Evolutionary conservation across 192 early-diverging fungal genomes (phyloP).

Genomic region (Coemansia sp.): DNA sequence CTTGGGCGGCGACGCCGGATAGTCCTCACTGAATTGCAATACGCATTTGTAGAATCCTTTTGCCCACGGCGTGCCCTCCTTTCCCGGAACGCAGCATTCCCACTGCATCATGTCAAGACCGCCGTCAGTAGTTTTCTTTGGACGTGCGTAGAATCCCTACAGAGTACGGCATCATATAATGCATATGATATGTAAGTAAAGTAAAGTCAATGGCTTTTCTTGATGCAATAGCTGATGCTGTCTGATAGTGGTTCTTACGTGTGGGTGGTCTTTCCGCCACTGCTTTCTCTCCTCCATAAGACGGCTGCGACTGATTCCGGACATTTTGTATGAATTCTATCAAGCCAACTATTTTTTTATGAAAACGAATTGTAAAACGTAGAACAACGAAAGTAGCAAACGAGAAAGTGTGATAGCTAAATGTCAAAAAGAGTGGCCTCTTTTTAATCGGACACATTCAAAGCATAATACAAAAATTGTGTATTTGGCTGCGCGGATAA

Average conservation of each 20-base stretch:
- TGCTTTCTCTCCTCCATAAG: conserved; percentile 95
- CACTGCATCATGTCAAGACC: conserved; percentile 84
- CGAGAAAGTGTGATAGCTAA: no score
- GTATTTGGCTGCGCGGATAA: no score
- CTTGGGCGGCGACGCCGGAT: conserved; percentile 85
- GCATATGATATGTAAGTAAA: not conserved
- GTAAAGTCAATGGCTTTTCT: no score
- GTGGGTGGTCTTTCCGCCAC: conserved; percentile 95
- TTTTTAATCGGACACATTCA: no score
- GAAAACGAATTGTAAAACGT: not conserved
- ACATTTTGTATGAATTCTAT: conserved; percentile 29
- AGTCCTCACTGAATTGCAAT: conserved; percentile 85
- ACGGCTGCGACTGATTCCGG: conserved; percentile 72
- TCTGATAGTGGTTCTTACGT: conserved; percentile 8
- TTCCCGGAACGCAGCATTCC: conserved; percentile 77
- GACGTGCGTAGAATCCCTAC: conserved; percentile 88
- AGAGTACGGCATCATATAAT: not conserved
- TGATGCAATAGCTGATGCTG: no score
- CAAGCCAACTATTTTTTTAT: not conserved
- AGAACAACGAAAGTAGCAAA: not conserved
- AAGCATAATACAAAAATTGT: no score
- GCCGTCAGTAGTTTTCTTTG: conserved; percentile 77
- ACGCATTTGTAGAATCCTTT: conserved; percentile 80
- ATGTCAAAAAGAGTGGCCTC: no score
- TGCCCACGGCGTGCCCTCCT: conserved; percentile 77